Evolutionary conservation across 148 eudicot genomes (phyloP).

Genomic region (Nepenthes mirabilis): DNA sequence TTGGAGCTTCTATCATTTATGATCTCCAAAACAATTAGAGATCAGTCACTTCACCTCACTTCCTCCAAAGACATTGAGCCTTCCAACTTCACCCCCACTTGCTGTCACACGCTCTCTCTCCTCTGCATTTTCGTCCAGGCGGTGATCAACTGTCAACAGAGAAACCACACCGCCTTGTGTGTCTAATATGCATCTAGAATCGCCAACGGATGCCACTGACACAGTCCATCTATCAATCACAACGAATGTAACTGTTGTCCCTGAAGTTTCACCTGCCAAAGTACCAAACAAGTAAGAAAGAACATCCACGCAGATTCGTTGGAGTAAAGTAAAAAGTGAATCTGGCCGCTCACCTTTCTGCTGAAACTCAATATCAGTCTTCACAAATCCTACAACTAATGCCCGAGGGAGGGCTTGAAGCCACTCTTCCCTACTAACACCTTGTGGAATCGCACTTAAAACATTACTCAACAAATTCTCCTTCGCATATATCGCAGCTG

Average conservation of each 20-base stretch:
- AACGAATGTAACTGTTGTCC: constrained; percentile 85
- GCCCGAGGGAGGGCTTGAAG: constrained; percentile 94
- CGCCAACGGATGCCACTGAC: constrained; percentile 87
- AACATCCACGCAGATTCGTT: background rate
- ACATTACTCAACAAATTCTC: constrained; percentile 80
- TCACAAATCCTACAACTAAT: constrained; percentile 92
- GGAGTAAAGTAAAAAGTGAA: background rate
- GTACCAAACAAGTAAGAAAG: background rate
- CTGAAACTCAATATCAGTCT: constrained; percentile 98
- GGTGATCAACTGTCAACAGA: constrained; percentile 70
- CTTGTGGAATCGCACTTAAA: constrained; percentile 75
- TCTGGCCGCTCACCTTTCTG: constrained; percentile 54
- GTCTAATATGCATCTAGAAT: constrained; percentile 83
- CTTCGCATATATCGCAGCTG: constrained; percentile 87
- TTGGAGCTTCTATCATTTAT: background rate
- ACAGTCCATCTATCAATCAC: constrained; percentile 81
- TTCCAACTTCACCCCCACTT: constrained; percentile 87
- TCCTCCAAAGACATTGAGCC: constrained; percentile 68
- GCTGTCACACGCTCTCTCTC: constrained; percentile 78
- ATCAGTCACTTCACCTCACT: constrained; percentile 37
- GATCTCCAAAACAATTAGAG: too few species aligned
- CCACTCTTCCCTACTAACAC: constrained; percentile 77
- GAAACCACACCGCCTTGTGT: constrained; percentile 57
- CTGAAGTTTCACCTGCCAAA: constrained; percentile 67
- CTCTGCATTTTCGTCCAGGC: constrained; percentile 78